Evolutionary conservation across 768 basidiomycete genomes (phyloP), one percentile per base, ranked within the genome.

Genomic region (Kwoniella newhampshirensis): DNA sequence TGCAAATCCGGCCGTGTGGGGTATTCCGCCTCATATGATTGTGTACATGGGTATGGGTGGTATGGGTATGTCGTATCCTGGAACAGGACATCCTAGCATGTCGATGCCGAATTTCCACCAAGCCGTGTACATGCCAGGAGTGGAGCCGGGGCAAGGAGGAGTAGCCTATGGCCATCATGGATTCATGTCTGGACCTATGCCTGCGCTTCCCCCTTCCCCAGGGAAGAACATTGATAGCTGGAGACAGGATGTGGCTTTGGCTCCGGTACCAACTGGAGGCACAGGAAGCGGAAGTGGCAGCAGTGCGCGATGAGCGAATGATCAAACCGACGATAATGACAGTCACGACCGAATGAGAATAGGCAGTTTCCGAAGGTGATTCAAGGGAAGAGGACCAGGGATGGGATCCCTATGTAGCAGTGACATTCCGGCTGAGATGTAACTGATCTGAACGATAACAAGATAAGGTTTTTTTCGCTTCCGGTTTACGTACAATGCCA

Each of bases 161-260:
- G 23, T 27, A 36, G 45, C 20, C 47, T 47, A 57, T 57, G 54
- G 35, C 12, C 43, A 56, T 49, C n/a, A n/a, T n/a, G n/a, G n/a
- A n/a, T n/a, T n/a, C n/a, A n/a, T n/a, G n/a, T n/a, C n/a, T n/a
- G n/a, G n/a, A 46, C 42, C 48, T 13, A 36, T 42, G 52, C 43
- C 23, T 15, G 52, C 44, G n/a, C 49, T 32, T 4, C 47, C 47
- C 17, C 47, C 27, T 45, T 40, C 47, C 8, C 46, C 54, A 18
- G 54, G 54, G 15, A 23, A 56, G 23, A 56, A 60, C 30, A 70
- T 70, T 40, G 70, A 71, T 61, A 56, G 44, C 43, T 71, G 70
- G 70, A 62, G 70, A 48, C 54, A 66, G 41, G 67, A 66, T 43
- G 70, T 71, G 25, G 60, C 66, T 2, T 30, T 64, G 15, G 61